Evolutionary conservation across 805 yeast species (phyloP).

Genomic region (Peterozyma toletana): DNA sequence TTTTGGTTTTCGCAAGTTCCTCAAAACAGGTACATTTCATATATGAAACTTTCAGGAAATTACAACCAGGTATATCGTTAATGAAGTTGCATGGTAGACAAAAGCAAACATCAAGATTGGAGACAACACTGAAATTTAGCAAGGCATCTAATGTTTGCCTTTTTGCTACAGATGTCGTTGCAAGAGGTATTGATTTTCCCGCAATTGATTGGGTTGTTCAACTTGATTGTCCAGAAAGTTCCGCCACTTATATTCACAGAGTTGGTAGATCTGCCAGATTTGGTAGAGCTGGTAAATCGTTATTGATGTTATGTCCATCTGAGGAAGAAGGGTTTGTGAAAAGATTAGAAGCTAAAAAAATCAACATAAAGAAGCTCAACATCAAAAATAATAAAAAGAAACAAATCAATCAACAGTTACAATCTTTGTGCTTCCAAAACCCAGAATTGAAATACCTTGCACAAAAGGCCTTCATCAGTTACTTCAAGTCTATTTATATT

Average conservation of each 20-base stretch:
- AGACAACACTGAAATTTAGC: conserved; percentile 71
- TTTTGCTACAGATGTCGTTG: conserved; percentile 87
- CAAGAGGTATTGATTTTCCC: conserved; percentile 89
- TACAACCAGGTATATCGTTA: conserved; percentile 89
- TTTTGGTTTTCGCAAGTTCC: conserved; percentile 78
- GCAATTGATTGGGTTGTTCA: conserved; percentile 94
- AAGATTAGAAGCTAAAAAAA: conserved; percentile 52
- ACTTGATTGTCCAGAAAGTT: conserved; percentile 86
- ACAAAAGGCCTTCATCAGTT: conserved; percentile 92
- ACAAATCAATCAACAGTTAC: conserved; percentile 75
- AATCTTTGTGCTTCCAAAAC: conserved; percentile 83
- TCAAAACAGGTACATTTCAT: conserved; percentile 89
- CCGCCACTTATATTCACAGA: conserved; percentile 83
- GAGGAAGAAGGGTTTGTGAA: conserved; percentile 75
- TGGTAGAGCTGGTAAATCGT: conserved; percentile 76
- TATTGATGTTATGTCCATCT: conserved; percentile 74
- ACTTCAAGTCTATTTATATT: conserved; percentile 74
- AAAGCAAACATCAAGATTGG: conserved; percentile 83
- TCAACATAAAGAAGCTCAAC: conserved; percentile 65
- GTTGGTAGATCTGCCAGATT: conserved; percentile 89
- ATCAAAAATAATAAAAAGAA: conserved; percentile 70
- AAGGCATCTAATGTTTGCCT: conserved; percentile 75
- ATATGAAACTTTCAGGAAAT: conserved; percentile 76
- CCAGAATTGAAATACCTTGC: conserved; percentile 91
- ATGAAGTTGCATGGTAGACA: conserved; percentile 85